Evolutionary conservation across 2,329 filamentous ascomycete species (phyloP).

Genomic region (Nothophoma quercina): DNA sequence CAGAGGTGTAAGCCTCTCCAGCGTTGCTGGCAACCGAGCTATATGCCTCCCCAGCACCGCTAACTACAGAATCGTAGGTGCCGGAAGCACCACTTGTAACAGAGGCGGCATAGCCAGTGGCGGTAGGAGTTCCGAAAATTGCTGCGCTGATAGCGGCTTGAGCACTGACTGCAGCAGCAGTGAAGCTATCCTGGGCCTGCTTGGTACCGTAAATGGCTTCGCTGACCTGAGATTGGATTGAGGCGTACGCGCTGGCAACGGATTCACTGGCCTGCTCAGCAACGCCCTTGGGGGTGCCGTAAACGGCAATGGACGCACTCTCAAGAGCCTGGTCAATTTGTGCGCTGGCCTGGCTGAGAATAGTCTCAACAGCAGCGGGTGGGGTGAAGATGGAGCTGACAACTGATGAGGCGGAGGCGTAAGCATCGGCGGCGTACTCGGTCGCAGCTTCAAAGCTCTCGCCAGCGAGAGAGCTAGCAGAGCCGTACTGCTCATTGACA

Average conservation of each 20-base stretch:
- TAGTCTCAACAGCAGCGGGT: conserved; percentile 64
- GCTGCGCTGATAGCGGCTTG: conserved; percentile 63
- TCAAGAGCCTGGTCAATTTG: conserved; percentile 67
- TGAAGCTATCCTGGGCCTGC: conserved; percentile 61
- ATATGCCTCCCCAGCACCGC: conserved; percentile 56
- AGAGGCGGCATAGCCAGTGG: conserved; percentile 51
- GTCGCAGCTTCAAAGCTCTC: conserved; percentile 56
- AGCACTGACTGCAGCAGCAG: conserved; percentile 63
- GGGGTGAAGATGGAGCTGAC: conserved; percentile 62
- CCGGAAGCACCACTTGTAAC: conserved; percentile 29
- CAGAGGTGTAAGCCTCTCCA: conserved; percentile 55
- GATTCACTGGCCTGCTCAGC: conserved; percentile 63
- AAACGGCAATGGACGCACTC: conserved; percentile 65
- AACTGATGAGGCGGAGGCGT: conserved; percentile 56
- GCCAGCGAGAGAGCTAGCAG: conserved; percentile 61
- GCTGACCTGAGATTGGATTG: conserved; percentile 58
- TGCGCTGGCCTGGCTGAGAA: conserved; percentile 63
- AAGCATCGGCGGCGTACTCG: conserved; percentile 60
- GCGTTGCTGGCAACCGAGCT: conserved; percentile 57
- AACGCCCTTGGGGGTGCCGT: conserved; percentile 63
- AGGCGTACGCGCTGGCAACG: conserved; percentile 61
- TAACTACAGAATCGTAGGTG: conserved; percentile 57
- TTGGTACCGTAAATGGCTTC: conserved; percentile 64
- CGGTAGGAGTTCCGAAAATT: conserved; percentile 64
- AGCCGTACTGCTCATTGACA: conserved; percentile 52